Conservation (phyloP, 345 rosid species). For the Clausena lansium region DNA sequence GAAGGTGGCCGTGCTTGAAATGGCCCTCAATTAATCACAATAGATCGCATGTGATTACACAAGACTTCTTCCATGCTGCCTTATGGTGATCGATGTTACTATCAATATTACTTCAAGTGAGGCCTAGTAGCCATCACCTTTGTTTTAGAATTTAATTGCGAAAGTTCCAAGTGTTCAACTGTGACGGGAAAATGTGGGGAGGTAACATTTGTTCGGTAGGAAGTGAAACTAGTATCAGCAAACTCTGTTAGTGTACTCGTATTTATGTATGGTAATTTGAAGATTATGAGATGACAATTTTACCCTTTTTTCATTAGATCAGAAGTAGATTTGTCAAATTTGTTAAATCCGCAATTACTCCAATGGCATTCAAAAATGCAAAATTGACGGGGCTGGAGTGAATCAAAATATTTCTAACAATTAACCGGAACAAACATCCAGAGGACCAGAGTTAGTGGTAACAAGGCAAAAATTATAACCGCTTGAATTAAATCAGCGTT, state of each 20-base stretch:
- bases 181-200: not conserved
- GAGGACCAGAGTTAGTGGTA: not conserved
- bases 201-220: conserved; percentile 10
- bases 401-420: too few species aligned
- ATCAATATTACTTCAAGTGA: not conserved
- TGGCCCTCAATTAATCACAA: not conserved
- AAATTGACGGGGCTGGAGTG: not conserved
- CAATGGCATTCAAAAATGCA: not conserved
- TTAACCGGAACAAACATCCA: too few species aligned
- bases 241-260: not conserved
- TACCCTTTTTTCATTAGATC: not conserved
- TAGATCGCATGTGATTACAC: not conserved
- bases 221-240: conserved; percentile 15
- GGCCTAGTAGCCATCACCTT: not conserved
- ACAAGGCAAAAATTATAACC: not conserved
- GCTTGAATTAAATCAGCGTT: not conserved
- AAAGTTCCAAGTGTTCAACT: not conserved
- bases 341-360: not conserved
- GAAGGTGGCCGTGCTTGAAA: conserved; percentile 26
- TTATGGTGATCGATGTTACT: not conserved
- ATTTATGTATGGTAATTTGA: not conserved
- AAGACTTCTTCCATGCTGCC: not conserved
- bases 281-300: not conserved
- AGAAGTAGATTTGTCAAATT: not conserved
- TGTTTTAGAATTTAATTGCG: conserved; percentile 6